Evolutionary conservation across 768 basidiomycete genomes (phyloP), one percentile per base, ranked within the genome.

Genomic region (Russula brevipes): DNA sequence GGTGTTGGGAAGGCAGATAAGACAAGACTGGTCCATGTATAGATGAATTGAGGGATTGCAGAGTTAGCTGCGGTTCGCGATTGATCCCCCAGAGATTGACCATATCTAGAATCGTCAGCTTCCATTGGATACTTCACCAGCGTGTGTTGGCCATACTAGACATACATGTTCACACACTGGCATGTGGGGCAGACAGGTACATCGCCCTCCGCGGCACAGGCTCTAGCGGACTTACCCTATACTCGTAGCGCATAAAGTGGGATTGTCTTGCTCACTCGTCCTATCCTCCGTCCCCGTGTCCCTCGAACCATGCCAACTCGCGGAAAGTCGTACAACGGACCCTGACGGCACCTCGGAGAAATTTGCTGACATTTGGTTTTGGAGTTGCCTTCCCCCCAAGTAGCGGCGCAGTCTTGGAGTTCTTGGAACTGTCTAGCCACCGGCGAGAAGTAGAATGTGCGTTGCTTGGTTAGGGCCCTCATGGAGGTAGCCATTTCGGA

Each of bases 391-490:
- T 35, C 33, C 50, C n/a, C 39, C 50, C 9, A 8, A 56, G 11
- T 8, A 45, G 50, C 38, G 35, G 44, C 8, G 49, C 39, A 51
- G 39, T 17, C 49, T 19, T 57, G 42, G 55, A 61, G 54, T 57
- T 57, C 49, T 51, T 57, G 35, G 24, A 30, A 35, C 30, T 31
- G 30, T 50, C 54, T 44, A 46, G 56, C 38, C 51, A 24, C 61
- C 61, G 61, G 57, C 35, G 45, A 47, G 38, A 53, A 36, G 35
- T 54, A 39, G 57, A 47, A 12, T 46, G 39, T 57, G 44, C 41
- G 24, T 46, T 12, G n/a, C 31, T 51, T 14, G 30, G 17, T 53
- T 47, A 36, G 10, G 62, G 62, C 24, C 16, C 46, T 30, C 16
- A 19, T 6, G n/a, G 45, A 38, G 36, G 44, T 6, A 14, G 19